Conservation (phyloP, 2,329 filamentous ascomycete species). For the Ophiostoma ulmi region DNA sequence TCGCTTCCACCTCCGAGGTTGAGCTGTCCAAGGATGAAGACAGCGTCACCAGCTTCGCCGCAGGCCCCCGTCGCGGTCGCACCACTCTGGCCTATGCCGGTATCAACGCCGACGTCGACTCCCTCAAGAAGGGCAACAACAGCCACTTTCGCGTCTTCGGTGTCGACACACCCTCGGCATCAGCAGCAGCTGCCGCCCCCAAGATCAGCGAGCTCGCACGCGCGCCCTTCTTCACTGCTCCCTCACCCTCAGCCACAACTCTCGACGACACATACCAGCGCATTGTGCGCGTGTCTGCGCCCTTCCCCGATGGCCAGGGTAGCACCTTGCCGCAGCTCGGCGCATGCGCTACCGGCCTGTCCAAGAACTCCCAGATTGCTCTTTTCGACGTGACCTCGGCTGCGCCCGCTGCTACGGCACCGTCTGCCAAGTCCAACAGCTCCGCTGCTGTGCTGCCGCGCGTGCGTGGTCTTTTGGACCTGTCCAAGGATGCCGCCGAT, state of each 20-base stretch:
- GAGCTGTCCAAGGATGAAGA: constrained; percentile 81
- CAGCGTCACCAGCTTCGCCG: constrained; percentile 76
- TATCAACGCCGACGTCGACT: constrained; percentile 72
- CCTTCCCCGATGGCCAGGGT: constrained; percentile 43
- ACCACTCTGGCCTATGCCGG: constrained; percentile 63
- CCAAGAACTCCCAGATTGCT: constrained; percentile 67
- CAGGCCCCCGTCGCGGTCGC: constrained; percentile 56
- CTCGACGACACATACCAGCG: constrained; percentile 52
- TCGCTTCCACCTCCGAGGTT: constrained; percentile 64
- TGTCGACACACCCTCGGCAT: constrained; percentile 42
- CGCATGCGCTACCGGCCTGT: constrained; percentile 72
- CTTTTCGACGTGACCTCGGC: constrained; percentile 62
- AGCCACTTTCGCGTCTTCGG: constrained; percentile 75
- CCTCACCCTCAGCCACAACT: constrained; percentile 22
- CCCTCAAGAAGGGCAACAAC: constrained; percentile 71
- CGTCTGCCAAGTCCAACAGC: not conserved
- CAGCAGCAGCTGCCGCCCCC: constrained; percentile 33
- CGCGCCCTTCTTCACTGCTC: constrained; percentile 44
- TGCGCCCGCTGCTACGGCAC: not conserved
- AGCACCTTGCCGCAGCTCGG: constrained; percentile 55
- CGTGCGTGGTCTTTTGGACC: constrained; percentile 46
- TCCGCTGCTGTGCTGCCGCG: constrained; percentile 35
- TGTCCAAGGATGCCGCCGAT: constrained; percentile 58
- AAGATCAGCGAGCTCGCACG: constrained; percentile 51
- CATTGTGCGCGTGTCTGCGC: constrained; percentile 48